Base-by-base conservation (phyloP, 202 grass and related monocot genomes). In the Carex sylvatica region DNA sequence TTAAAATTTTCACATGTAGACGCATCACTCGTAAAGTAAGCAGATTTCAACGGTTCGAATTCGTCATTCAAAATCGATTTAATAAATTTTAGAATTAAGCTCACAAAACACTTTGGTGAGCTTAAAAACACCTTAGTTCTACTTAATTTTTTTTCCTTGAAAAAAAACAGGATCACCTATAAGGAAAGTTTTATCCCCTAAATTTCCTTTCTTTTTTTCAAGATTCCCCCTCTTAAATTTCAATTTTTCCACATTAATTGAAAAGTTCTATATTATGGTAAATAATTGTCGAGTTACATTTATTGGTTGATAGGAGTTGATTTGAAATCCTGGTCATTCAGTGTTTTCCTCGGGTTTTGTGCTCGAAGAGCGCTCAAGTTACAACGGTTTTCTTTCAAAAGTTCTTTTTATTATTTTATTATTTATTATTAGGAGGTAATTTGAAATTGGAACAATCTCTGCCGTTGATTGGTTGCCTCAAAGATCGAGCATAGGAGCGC, bases 281-380 rank as follows among this genome's bases (percentile, higher is more conserved):
- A 28, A 28, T 35, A 56, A 22, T 56, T 77, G 3, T 35, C 7
- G 11, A 58, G 1, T 31, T 54, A 40, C 6, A 40, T 40, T 33
- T 55, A 47, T 9, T 5, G 49, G 4, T 18, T 9, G 22, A 23
- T 31, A 75, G 7, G 59, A 69, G 55, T 44, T 52, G 63, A 82
- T 82, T 70, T 82, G 80, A 82, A 82, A 82, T 82, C 42, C 65
- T 31, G 9, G 49, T 1, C n/a, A 7, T 33, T 44, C 9, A 77
- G 30, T 0, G 1, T 1, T 2, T 52, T 72, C 3, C 53, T 77
- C 11, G 74, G 53, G 30, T 59, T 13, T 36, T 77, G 74, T 35
- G 74, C 30, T 55, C 1, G 5, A 35, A 59, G 74, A 59, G 74
- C 30, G 9, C 33, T 76, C 49, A 76, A 56, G 24, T 23, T 0